phyloP scores from a whole-genome alignment of 2,329 filamentous ascomycete genomes.

The Colletotrichum noveboracense region DNA sequence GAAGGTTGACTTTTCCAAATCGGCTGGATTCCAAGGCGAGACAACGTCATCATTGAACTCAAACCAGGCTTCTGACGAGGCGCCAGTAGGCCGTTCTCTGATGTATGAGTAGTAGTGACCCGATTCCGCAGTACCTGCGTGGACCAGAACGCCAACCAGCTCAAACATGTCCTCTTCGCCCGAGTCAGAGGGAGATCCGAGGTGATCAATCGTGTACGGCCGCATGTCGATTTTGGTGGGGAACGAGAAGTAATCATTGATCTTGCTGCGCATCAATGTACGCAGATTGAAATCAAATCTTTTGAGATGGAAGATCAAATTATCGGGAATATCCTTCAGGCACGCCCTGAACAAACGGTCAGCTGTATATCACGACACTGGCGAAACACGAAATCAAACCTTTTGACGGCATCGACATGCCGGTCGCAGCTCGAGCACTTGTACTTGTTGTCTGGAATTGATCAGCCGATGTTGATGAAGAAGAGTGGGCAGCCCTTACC shows the following conservation, averaged over 20 bases:
- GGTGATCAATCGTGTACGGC: slow-evolving; percentile 85
- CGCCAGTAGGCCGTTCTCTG: slow-evolving; percentile 71
- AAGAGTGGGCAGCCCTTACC: slow-evolving; percentile 45
- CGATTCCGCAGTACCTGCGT: slow-evolving; percentile 89
- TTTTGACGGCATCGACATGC: slow-evolving; percentile 92
- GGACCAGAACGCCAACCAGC: slow-evolving; percentile 92
- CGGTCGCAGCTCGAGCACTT: slow-evolving; percentile 90
- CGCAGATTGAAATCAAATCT: slow-evolving; percentile 82
- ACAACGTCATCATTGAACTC: slow-evolving; percentile 96
- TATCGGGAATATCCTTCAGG: slow-evolving; percentile 89
- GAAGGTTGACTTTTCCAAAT: slow-evolving; percentile 80
- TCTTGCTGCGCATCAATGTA: slow-evolving; percentile 83
- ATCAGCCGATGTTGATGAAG: not conserved
- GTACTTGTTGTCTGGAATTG: slow-evolving; percentile 84
- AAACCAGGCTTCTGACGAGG: slow-evolving; percentile 68
- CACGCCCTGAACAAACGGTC: slow-evolving; percentile 67
- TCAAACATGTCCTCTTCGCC: slow-evolving; percentile 80
- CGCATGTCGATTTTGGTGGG: slow-evolving; percentile 84
- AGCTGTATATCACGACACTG: not conserved
- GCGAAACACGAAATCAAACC: slow-evolving; percentile 47
- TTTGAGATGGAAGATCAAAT: slow-evolving; percentile 94
- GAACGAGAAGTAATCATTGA: slow-evolving; percentile 94
- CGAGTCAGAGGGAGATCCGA: slow-evolving; percentile 66
- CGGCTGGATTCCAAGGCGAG: slow-evolving; percentile 72
- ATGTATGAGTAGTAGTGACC: slow-evolving; percentile 98